A percentile compares a stretch with the other conserved stretches of the same genome.
These are phyloP conservation scores for Dendrothele bispora DNA, from an alignment of 768 basidiomycete species.

Conservation along the genomic window DNA sequence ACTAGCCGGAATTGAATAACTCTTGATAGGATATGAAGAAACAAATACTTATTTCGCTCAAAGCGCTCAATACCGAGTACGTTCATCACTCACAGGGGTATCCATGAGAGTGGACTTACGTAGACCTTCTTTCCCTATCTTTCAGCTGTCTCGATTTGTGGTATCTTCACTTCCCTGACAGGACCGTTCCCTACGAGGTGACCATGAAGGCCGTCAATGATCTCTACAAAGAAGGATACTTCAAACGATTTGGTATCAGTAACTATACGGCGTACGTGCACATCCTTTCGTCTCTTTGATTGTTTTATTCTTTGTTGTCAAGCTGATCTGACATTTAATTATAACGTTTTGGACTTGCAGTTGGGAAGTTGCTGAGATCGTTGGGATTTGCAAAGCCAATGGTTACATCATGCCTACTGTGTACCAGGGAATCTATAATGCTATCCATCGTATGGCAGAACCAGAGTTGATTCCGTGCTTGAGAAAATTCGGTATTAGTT, in stretches of 20 bases:
- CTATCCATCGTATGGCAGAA: slow-evolving; percentile 38
- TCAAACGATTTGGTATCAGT: slow-evolving; percentile 63
- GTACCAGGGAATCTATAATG: slow-evolving; percentile 52
- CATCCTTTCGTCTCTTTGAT: slow-evolving; percentile 52
- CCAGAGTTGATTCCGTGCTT: slow-evolving; percentile 55
- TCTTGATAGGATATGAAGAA: slow-evolving; percentile 3
- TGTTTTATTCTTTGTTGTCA: too few species aligned
- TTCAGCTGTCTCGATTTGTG: slow-evolving; percentile 47
- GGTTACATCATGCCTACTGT: slow-evolving; percentile 56
- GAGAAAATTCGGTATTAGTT: slow-evolving; percentile 54
- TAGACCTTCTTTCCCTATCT: slow-evolving; percentile 14
- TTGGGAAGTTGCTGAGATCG: slow-evolving; percentile 65
- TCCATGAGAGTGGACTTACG: not conserved
- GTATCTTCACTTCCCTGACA: slow-evolving; percentile 64
- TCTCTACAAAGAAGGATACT: slow-evolving; percentile 56
- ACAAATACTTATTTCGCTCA: slow-evolving; percentile 33
- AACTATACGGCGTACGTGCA: slow-evolving; percentile 61
- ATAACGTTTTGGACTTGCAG: slow-evolving; percentile 20
- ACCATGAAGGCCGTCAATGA: slow-evolving; percentile 55
- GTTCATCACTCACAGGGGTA: slow-evolving; percentile 29
- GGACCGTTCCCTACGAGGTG: slow-evolving; percentile 54
- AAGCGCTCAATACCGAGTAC: slow-evolving; percentile 43
- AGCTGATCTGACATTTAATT: too few species aligned
- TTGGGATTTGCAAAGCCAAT: slow-evolving; percentile 54
- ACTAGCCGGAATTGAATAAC: too few species aligned